Base-by-base conservation (phyloP, 2,329 filamentous ascomycete genomes). In the Ophiostoma triangulosporum region DNA sequence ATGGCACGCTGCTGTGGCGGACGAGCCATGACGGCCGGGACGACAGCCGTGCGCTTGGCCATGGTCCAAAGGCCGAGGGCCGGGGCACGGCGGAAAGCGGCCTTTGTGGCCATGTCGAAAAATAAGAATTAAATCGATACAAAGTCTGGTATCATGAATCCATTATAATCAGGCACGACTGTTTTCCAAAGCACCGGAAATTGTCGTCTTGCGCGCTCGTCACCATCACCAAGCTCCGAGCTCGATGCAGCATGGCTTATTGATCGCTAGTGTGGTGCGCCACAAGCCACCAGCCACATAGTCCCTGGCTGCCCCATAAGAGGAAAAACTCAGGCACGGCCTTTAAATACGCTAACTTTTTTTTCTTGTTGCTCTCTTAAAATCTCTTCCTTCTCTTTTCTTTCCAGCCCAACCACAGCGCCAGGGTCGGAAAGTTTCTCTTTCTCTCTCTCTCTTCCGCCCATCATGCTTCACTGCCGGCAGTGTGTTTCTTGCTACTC, bases 1-100 rank as follows among this genome's bases (percentile, higher is more conserved):
- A 65, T 58, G n/a, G 65, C 59, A 50, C 63, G 59, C 15, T 32
- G 46, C 3, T 32, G 27, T 15, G 29, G 27, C 27, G 35, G 26
- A 9, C 12, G 12, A 17, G 35, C 32, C 24, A 22, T 6, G n/a
- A 12, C 24, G 22, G 22, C n/a, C 5, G 43, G 24, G 24, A 11
- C 12, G 24, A 5, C 9, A 14, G 14, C 15, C 9, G n/a, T 4
- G 36, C 35, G 6, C 40, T 6, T n/a, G 1, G 24, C 26, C 15
- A 46, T 29, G 15, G 24, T 2, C 4, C 20, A 22, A 20, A 46
- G 26, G 26, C 43, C 43, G 26, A 11, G 38, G 6, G 24, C 24
- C 26, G 43, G 29, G 27, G 26, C 53, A n/a, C n/a, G n/a, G n/a
- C n/a, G n/a, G n/a, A n/a, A n/a, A n/a, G n/a, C n/a, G n/a, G n/a